Evolutionary conservation across 306 rosid genomes (phyloP).

Genomic region (Fragaria ananassa): DNA sequence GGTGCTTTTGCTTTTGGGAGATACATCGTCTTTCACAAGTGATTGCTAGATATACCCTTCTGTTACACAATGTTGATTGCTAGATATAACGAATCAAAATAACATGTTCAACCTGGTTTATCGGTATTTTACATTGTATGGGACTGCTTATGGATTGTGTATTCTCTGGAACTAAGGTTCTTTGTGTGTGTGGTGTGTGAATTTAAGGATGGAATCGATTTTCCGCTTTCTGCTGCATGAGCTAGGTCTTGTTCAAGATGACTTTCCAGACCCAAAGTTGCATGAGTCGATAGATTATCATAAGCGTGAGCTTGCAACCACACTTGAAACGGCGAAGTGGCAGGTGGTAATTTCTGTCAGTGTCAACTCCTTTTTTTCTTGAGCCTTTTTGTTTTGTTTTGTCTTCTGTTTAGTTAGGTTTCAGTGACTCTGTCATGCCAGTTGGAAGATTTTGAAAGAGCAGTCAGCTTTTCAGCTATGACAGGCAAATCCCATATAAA

Average conservation of each 20-base stretch:
- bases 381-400: not conserved
- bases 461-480: conserved; percentile 28
- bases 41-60: not conserved
- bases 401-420: not conserved
- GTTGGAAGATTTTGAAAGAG: conserved; percentile 50
- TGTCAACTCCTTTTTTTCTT: not conserved
- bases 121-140: not conserved
- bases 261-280: conserved; percentile 28
- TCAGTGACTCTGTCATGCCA: conserved; percentile 16
- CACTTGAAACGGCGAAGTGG: conserved; percentile 39
- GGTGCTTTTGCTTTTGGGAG: not conserved
- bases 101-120: not conserved
- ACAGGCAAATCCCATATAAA: conserved; percentile 20
- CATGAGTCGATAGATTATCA: conserved; percentile 26
- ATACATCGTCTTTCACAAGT: not conserved
- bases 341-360: conserved; percentile 26
- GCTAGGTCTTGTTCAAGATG: conserved; percentile 27
- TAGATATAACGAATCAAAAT: not conserved
- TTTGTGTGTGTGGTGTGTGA: not conserved
- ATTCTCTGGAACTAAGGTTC: conserved; percentile 2
- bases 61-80: not conserved
- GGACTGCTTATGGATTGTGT: not conserved
- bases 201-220: conserved; percentile 37
- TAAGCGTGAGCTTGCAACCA: conserved; percentile 42
- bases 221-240: conserved; percentile 36